Conservation (phyloP, 1,139 yeast species). For the Geotrichum cucujoidarum region DNA sequence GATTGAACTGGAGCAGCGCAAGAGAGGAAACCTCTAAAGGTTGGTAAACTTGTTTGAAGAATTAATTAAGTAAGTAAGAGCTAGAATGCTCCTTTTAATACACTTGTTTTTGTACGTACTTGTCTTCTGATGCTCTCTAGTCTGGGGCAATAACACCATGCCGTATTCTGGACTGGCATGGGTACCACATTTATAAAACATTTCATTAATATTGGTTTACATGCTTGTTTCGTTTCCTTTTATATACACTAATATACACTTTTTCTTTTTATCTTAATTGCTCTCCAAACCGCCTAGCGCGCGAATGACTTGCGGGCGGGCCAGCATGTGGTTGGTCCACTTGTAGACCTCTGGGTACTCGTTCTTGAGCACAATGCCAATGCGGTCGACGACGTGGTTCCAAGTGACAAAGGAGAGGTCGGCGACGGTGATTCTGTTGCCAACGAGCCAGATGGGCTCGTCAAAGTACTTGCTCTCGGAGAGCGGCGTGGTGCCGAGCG, state of each 20-base stretch:
- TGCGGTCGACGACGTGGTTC: constrained; percentile 92
- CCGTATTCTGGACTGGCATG: too few species aligned
- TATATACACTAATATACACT: neutral
- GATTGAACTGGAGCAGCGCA: constrained; percentile 53
- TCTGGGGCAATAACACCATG: too few species aligned
- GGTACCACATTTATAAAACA: too few species aligned
- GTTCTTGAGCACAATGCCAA: constrained; percentile 78
- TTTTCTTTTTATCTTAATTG: constrained; percentile 5
- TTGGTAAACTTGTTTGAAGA: too few species aligned
- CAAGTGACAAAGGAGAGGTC: constrained; percentile 92
- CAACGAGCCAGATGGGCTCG: constrained; percentile 93
- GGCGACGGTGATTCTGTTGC: constrained; percentile 77
- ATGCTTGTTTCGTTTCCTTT: neutral
- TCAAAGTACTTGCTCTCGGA: constrained; percentile 84
- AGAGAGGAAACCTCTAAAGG: constrained; percentile 37
- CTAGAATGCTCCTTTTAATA: too few species aligned
- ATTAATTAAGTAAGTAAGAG: too few species aligned
- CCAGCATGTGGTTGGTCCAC: constrained; percentile 58
- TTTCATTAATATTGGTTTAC: too few species aligned
- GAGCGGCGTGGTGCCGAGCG: constrained; percentile 83
- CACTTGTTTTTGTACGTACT: too few species aligned
- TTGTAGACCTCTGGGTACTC: constrained; percentile 83
- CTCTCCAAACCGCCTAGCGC: constrained; percentile 35
- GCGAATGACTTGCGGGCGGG: constrained; percentile 36
- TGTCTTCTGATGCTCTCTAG: too few species aligned